Percentiles rank a stretch among this genome's conserved stretches.
Conservation (phyloP, 305 asterid species). For the Striga hermonthica region DNA sequence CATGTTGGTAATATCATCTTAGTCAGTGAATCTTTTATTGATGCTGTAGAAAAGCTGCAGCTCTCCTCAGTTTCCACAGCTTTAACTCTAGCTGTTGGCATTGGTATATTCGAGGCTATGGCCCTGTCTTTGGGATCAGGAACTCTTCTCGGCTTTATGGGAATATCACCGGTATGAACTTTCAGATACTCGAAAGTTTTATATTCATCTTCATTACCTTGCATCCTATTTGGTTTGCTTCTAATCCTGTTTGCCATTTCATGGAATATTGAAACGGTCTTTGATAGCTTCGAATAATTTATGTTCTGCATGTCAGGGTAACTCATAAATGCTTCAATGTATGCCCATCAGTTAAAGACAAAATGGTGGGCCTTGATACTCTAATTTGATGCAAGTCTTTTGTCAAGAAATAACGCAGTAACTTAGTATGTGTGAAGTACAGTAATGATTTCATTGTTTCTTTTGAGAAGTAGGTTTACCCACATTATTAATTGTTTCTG, state of each 20-base stretch:
- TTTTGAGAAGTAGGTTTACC: not conserved
- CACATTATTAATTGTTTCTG: not conserved
- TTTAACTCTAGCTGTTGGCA: slow-evolving; percentile 71
- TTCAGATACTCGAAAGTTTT: slow-evolving; percentile 16
- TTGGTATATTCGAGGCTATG: slow-evolving; percentile 77
- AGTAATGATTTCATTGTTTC: not conserved
- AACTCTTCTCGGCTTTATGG: slow-evolving; percentile 81
- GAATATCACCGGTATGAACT: slow-evolving; percentile 66
- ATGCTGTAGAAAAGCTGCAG: slow-evolving; percentile 52
- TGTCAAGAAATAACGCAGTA: not conserved
- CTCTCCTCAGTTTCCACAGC: slow-evolving; percentile 92
- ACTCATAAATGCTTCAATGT: not conserved
- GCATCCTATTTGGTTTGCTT: slow-evolving; percentile 18
- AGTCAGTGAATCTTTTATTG: slow-evolving; percentile 26
- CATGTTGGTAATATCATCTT: slow-evolving; percentile 33
- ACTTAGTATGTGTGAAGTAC: not conserved
- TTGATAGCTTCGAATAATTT: not conserved
- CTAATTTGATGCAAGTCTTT: not conserved
- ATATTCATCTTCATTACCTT: slow-evolving; percentile 2
- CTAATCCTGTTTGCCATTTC: slow-evolving; percentile 5
- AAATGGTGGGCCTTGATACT: not conserved
- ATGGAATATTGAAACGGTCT: not conserved
- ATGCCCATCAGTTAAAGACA: not conserved
- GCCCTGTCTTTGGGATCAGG: slow-evolving; percentile 81
- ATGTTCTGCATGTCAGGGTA: not conserved